Conservation (phyloP, 805 yeast species). For the Suhomyces xylopsoci region DNA sequence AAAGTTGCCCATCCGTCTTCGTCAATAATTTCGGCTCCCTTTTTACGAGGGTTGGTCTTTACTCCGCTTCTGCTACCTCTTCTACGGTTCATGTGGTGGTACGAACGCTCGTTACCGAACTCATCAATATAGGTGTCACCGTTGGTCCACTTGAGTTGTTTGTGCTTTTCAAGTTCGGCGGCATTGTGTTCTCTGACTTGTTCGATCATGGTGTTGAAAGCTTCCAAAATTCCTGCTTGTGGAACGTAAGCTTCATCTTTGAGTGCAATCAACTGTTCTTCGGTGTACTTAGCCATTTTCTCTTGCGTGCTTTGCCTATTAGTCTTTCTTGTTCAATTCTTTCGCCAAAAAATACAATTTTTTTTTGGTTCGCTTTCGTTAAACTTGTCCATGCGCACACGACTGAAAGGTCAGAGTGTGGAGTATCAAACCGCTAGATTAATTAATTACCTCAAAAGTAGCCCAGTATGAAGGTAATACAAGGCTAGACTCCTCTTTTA, state of each 20-base stretch:
- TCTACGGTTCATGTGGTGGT: conserved; percentile 51
- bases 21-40: conserved; percentile 52
- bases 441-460: neutral
- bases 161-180: conserved; percentile 26
- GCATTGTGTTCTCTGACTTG: conserved; percentile 52
- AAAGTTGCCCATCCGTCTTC: conserved; percentile 83
- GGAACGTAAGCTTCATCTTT: conserved; percentile 59
- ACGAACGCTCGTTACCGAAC: conserved; percentile 43
- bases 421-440: neutral
- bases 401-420: neutral
- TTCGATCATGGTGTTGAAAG: conserved; percentile 64
- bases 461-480: neutral
- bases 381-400: conserved; percentile 1
- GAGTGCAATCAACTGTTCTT: conserved; percentile 61
- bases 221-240: conserved; percentile 59
- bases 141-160: conserved; percentile 29
- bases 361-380: neutral
- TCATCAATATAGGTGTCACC: conserved; percentile 48
- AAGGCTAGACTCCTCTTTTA: neutral
- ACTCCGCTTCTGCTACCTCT: conserved; percentile 53
- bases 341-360: neutral
- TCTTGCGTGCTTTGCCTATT: neutral
- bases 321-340: neutral
- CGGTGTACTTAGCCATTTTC: conserved; percentile 60
- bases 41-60: conserved; percentile 56